Evolutionary conservation across 1,284 basidiomycete species (phyloP).

Genomic region (Trametes sp.): DNA sequence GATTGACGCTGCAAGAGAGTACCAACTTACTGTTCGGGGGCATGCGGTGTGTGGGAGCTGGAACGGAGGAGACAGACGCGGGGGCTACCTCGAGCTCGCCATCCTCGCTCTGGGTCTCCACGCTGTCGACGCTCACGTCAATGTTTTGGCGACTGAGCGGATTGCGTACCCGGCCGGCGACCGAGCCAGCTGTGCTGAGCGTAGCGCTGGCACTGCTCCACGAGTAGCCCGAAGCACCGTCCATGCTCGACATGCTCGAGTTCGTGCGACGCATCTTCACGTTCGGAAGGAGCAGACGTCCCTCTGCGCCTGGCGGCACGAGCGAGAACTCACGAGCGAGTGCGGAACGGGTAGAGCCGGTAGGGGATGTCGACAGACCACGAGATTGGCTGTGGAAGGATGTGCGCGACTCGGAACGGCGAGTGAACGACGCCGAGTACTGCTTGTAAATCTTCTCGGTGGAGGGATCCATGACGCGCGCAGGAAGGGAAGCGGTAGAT

Average conservation of each 20-base stretch:
- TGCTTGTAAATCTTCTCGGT: constrained; percentile 56
- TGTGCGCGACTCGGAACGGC: constrained; percentile 57
- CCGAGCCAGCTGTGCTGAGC: constrained; percentile 18
- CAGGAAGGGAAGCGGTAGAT: constrained; percentile 23
- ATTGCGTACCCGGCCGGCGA: constrained; percentile 42
- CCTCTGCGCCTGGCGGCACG: constrained; percentile 62
- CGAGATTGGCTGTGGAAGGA: constrained; percentile 41
- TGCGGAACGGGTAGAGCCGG: constrained; percentile 40
- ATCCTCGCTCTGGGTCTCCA: constrained; percentile 49
- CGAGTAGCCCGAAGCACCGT: constrained; percentile 35
- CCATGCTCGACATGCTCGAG: constrained; percentile 36
- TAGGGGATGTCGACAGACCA: constrained; percentile 43
- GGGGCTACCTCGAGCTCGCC: constrained; percentile 31
- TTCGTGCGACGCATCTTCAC: constrained; percentile 56
- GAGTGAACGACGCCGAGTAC: constrained; percentile 58
- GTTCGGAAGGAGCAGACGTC: constrained; percentile 71
- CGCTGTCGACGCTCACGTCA: constrained; percentile 38
- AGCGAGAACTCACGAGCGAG: constrained; percentile 54
- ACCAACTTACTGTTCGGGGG: constrained; percentile 41
- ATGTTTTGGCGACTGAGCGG: constrained; percentile 48
- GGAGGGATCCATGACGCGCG: constrained; percentile 30
- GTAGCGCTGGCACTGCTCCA: constrained; percentile 30
- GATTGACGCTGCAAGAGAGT: constrained; percentile 9
- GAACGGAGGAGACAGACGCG: constrained; percentile 24
- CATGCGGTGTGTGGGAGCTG: constrained; percentile 35